These are phyloP conservation scores for Phaeosphaeria sp. DNA, from an alignment of 2,329 filamentous ascomycete genomes.

Conservation along the genomic window DNA sequence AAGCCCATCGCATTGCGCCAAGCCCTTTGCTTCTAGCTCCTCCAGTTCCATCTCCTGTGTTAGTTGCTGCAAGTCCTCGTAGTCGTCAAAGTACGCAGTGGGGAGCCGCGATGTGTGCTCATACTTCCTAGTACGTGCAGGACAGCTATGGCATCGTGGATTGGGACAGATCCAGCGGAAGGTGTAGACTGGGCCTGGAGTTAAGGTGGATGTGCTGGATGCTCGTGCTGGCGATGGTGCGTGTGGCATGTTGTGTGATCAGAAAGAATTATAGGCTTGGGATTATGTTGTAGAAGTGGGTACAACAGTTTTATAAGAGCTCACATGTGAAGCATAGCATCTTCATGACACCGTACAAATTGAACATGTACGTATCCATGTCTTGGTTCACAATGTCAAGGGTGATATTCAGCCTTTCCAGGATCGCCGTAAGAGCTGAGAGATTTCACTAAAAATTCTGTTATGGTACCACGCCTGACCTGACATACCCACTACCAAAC, in stretches of 20 bases:
- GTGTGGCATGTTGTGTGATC: background rate
- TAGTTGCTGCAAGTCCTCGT: background rate
- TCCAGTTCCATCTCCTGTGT: background rate
- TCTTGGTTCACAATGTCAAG: background rate
- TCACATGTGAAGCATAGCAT: background rate
- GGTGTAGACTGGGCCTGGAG: background rate
- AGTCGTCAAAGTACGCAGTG: background rate
- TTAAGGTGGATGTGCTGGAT: background rate
- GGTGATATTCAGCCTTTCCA: background rate
- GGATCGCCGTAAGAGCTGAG: background rate
- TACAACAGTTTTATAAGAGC: background rate
- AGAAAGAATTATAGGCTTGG: background rate
- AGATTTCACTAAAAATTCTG: background rate
- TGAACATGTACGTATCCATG: background rate
- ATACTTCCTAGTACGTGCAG: background rate
- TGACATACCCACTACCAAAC: background rate
- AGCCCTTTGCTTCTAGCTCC: background rate
- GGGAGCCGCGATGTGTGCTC: background rate
- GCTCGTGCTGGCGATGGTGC: background rate
- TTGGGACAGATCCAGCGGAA: constrained; percentile 4
- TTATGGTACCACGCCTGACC: background rate
- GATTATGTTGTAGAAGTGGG: background rate
- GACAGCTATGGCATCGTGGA: background rate
- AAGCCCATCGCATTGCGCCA: background rate
- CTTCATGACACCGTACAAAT: background rate